These are phyloP conservation scores for Solanum sejunctum DNA, from an alignment of 257 asterid genomes.

Conservation along the genomic window DNA sequence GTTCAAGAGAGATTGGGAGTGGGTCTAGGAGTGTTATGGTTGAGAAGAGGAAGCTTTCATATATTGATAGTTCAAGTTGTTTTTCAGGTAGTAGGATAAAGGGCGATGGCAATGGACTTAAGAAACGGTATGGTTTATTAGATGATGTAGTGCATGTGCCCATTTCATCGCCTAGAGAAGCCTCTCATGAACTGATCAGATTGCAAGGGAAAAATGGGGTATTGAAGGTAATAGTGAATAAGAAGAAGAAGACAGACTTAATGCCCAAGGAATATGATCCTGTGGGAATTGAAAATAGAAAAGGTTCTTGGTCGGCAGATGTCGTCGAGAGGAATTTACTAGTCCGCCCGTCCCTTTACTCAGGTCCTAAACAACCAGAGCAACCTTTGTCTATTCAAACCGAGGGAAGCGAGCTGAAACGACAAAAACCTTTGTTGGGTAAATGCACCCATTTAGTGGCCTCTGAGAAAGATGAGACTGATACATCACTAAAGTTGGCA, in stretches of 20 bases:
- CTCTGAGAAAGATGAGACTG: constrained; percentile 40
- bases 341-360: constrained; percentile 16
- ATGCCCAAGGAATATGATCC: constrained; percentile 29
- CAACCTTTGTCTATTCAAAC: constrained; percentile 18
- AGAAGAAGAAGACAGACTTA: constrained; percentile 53
- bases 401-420: constrained; percentile 24
- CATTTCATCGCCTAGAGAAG: constrained; percentile 39
- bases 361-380: constrained; percentile 28
- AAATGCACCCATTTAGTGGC: constrained; percentile 26
- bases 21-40: constrained; percentile 39
- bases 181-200: constrained; percentile 48
- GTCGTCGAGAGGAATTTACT: constrained; percentile 27
- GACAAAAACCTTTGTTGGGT: constrained; percentile 16
- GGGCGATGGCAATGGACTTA: constrained; percentile 19
- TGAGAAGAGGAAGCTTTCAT: constrained; percentile 37
- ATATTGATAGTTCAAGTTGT: constrained; percentile 29
- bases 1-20: constrained; percentile 25
- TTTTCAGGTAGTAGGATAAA: constrained; percentile 33
- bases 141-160: constrained; percentile 46
- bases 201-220: constrained; percentile 97
- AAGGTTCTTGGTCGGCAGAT: constrained; percentile 25
- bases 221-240: constrained; percentile 83
- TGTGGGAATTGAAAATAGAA: constrained; percentile 32
- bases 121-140: constrained; percentile 22
- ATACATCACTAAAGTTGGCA: constrained; percentile 54